These are phyloP conservation scores for Phytophthora litchii DNA, from an alignment of 352 stramenopile genomes.

Conservation along the genomic window DNA sequence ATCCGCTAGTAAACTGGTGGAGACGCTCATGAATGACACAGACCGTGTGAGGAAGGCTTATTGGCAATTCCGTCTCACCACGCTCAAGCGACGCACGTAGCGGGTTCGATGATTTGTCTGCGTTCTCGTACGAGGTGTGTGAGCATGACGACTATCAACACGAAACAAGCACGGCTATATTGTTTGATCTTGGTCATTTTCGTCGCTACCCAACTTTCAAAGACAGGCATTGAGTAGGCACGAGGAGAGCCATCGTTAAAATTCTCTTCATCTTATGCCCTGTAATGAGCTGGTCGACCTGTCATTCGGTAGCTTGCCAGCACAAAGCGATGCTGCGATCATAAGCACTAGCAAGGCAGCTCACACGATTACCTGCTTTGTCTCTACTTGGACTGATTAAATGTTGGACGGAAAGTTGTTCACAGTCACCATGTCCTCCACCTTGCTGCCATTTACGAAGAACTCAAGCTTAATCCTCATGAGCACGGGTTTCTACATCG, in stretches of 20 bases:
- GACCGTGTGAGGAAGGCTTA: constrained; percentile 76
- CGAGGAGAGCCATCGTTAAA: constrained; percentile 2
- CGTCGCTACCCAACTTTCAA: constrained; percentile 17
- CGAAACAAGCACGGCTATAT: constrained; percentile 37
- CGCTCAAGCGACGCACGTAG: constrained; percentile 42
- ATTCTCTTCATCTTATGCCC: neutral
- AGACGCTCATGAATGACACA: constrained; percentile 76
- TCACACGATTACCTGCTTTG: constrained; percentile 9
- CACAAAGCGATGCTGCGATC: constrained; percentile 17
- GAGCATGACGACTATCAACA: constrained; percentile 23
- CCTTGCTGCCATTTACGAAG: constrained; percentile 80
- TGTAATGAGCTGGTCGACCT: constrained; percentile 9
- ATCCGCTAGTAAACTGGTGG: constrained; percentile 57
- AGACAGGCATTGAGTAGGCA: constrained; percentile 8
- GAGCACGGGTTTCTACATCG: constrained; percentile 80
- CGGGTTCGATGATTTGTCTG: neutral
- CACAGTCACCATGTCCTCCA: constrained; percentile 86
- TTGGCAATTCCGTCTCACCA: constrained; percentile 70
- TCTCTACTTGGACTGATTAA: constrained; percentile 43
- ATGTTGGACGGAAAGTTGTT: constrained; percentile 76
- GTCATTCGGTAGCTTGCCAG: constrained; percentile 13
- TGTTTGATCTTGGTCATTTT: constrained; percentile 31
- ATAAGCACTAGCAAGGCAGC: constrained; percentile 18
- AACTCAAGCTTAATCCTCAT: constrained; percentile 90
- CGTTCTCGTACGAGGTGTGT: constrained; percentile 1